phyloP scores from a whole-genome alignment of 805 yeast genomes.

The Candida corydali region DNA sequence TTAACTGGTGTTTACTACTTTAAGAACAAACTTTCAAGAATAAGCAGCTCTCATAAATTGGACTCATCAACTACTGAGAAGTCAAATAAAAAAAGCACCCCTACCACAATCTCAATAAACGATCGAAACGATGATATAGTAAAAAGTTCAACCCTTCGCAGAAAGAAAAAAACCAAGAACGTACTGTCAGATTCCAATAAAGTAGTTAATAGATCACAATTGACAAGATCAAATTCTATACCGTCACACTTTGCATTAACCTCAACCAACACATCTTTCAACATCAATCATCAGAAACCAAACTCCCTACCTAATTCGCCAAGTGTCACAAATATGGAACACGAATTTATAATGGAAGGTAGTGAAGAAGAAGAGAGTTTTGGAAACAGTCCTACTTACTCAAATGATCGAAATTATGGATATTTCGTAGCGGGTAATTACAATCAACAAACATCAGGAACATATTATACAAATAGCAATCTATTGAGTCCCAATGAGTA shows the following conservation, averaged over 20 bases:
- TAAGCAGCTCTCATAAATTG: neutral
- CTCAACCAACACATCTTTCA: neutral
- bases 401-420: no score
- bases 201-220: constrained; percentile 3
- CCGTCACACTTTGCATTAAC: constrained; percentile 4
- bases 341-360: neutral
- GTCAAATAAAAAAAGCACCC: no score
- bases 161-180: neutral
- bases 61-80: neutral
- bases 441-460: no score
- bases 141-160: neutral
- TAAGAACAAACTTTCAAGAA: constrained; percentile 2
- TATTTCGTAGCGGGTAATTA: no score
- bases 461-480: no score
- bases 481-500: constrained; percentile 3
- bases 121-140: neutral
- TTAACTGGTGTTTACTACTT: constrained; percentile 3
- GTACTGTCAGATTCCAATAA: neutral
- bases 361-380: no score
- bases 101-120: neutral
- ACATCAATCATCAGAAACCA: neutral
- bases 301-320: neutral
- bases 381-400: no score
- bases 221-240: constrained; percentile 1
- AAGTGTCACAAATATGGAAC: neutral